These are phyloP conservation scores for Eucalyptus regnans DNA, from an alignment of 345 rosid species.

Conservation along the genomic window DNA sequence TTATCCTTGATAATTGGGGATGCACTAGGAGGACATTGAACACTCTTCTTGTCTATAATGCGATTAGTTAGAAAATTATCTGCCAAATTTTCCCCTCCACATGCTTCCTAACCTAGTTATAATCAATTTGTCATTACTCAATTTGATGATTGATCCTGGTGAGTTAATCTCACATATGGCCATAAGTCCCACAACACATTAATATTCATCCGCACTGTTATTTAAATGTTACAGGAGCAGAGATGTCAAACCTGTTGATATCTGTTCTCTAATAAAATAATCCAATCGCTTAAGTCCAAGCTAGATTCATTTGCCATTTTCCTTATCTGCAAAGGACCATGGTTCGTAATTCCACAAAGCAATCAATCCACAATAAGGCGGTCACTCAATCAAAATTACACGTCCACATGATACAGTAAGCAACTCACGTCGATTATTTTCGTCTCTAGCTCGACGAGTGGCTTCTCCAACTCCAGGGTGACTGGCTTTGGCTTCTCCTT, in stretches of 20 bases:
- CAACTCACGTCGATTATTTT: conserved; percentile 40
- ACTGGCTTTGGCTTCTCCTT: conserved; percentile 69
- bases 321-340: conserved; percentile 37
- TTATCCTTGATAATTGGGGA: too few species aligned
- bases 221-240: background rate
- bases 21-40: too few species aligned
- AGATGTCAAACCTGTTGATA: conserved; percentile 48
- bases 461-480: conserved; percentile 77
- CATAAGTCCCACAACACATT: background rate
- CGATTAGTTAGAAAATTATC: too few species aligned
- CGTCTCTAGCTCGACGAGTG: conserved; percentile 68
- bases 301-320: conserved; percentile 90
- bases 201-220: background rate
- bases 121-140: background rate
- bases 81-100: too few species aligned
- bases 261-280: conserved; percentile 56
- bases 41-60: too few species aligned
- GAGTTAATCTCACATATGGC: background rate
- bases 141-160: too few species aligned
- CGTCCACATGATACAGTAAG: background rate
- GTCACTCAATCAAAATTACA: background rate
- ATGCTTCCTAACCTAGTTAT: background rate
- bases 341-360: background rate
- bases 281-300: conserved; percentile 77
- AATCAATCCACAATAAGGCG: background rate